Conservation (phyloP, 108 stramenopile species). For the Discostella pseudostelligera region DNA sequence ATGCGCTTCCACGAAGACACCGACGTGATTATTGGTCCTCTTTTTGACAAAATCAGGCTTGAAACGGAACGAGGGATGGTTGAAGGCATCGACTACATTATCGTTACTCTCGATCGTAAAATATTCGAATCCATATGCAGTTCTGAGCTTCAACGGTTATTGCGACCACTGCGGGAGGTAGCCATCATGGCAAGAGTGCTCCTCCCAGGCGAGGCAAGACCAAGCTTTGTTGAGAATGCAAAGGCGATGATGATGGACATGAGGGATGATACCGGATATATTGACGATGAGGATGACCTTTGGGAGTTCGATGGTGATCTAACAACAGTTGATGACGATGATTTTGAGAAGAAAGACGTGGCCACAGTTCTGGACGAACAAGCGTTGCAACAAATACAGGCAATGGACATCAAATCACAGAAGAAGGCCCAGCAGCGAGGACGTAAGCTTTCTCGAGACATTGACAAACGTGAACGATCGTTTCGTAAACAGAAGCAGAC, state of each 20-base stretch:
- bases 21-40: slow-evolving; percentile 32
- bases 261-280: slow-evolving; percentile 17
- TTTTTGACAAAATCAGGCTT: slow-evolving; percentile 11
- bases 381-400: slow-evolving; percentile 40
- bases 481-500: slow-evolving; percentile 68
- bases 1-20: too few species aligned
- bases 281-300: slow-evolving; percentile 1
- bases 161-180: slow-evolving; percentile 79
- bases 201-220: slow-evolving; percentile 80
- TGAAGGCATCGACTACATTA: slow-evolving; percentile 37
- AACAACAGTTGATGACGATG: slow-evolving; percentile 10
- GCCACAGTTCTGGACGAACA: slow-evolving; percentile 26
- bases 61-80: slow-evolving; percentile 23
- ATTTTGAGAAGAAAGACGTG: slow-evolving; percentile 11
- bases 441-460: slow-evolving; percentile 64
- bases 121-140: slow-evolving; percentile 65
- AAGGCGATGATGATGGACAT: slow-evolving; percentile 55
- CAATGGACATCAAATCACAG: slow-evolving; percentile 54
- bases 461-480: slow-evolving; percentile 60
- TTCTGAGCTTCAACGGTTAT: slow-evolving; percentile 60
- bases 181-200: slow-evolving; percentile 82
- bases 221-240: slow-evolving; percentile 63
- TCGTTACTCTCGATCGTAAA: slow-evolving; percentile 50
- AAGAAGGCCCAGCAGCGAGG: slow-evolving; percentile 82
- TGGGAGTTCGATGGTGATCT: not conserved